Evolutionary conservation across 352 stramenopile genomes (phyloP).

Genomic region (Hyaloperonospora arabidopsidis): DNA sequence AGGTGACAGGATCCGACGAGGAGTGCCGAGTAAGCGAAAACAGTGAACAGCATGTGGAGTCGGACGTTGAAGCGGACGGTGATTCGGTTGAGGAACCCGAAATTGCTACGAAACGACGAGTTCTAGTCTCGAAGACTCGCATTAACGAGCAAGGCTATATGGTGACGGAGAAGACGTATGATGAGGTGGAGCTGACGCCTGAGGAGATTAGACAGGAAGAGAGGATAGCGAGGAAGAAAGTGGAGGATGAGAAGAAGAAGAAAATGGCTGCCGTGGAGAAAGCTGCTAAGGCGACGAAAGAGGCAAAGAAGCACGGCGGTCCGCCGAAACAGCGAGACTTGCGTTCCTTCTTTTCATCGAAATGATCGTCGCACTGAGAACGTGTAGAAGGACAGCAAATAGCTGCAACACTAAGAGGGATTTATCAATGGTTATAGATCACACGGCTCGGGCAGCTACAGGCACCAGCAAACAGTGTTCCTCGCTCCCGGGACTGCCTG

Average conservation of each 20-base stretch:
- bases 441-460: constrained; percentile 14
- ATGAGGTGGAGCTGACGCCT: constrained; percentile 57
- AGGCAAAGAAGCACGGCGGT: constrained; percentile 38
- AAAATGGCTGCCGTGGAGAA: constrained; percentile 27
- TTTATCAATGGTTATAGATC: constrained; percentile 27
- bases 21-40: constrained; percentile 3
- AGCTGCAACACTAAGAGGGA: constrained; percentile 23
- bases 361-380: constrained; percentile 19
- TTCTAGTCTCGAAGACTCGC: constrained; percentile 59
- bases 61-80: constrained; percentile 29
- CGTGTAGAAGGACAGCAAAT: constrained; percentile 22
- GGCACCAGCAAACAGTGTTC: constrained; percentile 2
- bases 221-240: constrained; percentile 35
- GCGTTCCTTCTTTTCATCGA: constrained; percentile 51
- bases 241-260: constrained; percentile 43
- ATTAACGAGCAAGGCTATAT: constrained; percentile 83
- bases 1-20: constrained; percentile 16
- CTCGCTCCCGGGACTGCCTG: constrained; percentile 3
- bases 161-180: constrained; percentile 69
- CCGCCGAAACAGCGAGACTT: constrained; percentile 63
- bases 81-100: constrained; percentile 15
- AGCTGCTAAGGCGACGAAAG: constrained; percentile 40
- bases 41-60: constrained; percentile 12
- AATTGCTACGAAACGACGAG: constrained; percentile 40
- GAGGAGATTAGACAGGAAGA: constrained; percentile 51